Base-by-base conservation (phyloP, 768 basidiomycete species). In the Tubosaeta sp. region DNA sequence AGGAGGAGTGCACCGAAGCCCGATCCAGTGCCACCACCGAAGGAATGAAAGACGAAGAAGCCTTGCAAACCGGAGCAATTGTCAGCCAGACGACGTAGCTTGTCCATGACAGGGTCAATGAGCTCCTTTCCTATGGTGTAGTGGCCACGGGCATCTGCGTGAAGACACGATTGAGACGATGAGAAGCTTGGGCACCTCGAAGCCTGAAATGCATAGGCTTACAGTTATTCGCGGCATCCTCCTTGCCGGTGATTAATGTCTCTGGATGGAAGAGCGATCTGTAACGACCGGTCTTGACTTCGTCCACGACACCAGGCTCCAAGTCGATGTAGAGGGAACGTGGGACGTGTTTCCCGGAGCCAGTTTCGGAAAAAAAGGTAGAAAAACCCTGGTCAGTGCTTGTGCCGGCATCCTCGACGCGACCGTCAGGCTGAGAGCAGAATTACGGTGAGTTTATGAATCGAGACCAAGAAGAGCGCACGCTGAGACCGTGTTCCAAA, bases 41-140 rank as follows among this genome's bases (percentile, higher is more conserved):
- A 98, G 17, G 97, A 98, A 77, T 98, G 97, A 85, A 98, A 98
- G 67, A 98, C 91, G 68, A 98, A 98, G 85, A 99, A 99, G 65
- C 97, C 97, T 75, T 99, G 97, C 42, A 99, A 85, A 69, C 97
- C 97, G 46, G 85, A 83, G 76, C 95, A 98, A 76, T 97, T 97
- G 75, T 99, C 97, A 47, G 95, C 91, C 57, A 99, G 84, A 61
- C 91, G 88, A 70, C 97, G 91, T 61, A 98, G 78, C 73, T 91
- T 95, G 75, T 99, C 97, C 85, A 97, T 90, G 50, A 97, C 95
- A 42, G 81, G 81, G 75, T 99, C 97, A 56, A 99, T 93, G 66
- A 93, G 84, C 72, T 98, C 97, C 75, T 98, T 99, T 64, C 97
- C 97, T 65, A 99, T 85, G 57, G 97, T 97, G 76, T 97, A 97